Percentiles rank a stretch among this genome's conserved stretches.
Evolutionary conservation across 345 rosid species (phyloP).

Genomic region (Citrus hindsii): DNA sequence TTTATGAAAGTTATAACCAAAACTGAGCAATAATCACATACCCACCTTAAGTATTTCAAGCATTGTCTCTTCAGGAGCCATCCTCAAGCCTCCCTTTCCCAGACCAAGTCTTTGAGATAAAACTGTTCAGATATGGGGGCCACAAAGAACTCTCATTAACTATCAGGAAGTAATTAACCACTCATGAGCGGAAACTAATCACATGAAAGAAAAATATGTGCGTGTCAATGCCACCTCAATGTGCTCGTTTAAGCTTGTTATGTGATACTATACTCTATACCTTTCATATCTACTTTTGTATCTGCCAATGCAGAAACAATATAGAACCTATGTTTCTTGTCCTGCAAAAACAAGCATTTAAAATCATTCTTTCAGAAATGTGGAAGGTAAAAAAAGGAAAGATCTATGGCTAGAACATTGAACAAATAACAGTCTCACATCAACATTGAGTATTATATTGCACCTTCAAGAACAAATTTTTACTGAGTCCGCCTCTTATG

Average conservation of each 20-base stretch:
- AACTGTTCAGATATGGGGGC: constrained; percentile 50
- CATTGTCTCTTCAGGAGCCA: constrained; percentile 94
- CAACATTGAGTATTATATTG: background rate
- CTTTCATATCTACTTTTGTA: constrained; percentile 85
- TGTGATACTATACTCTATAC: constrained; percentile 44
- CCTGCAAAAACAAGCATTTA: constrained; percentile 43
- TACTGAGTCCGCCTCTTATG: constrained; percentile 61
- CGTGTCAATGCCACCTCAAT: background rate
- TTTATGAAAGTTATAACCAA: background rate
- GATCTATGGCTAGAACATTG: background rate
- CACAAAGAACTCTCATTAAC: constrained; percentile 32
- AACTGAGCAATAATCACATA: background rate
- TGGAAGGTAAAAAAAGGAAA: background rate
- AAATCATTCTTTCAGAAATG: background rate
- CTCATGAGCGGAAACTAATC: background rate
- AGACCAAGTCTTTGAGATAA: constrained; percentile 93
- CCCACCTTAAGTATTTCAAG: constrained; percentile 75
- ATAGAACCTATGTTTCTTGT: constrained; percentile 77
- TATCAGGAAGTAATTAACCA: constrained; percentile 8
- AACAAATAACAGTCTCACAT: background rate
- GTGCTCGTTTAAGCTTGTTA: background rate
- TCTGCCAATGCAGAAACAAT: constrained; percentile 71
- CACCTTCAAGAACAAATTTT: constrained; percentile 90
- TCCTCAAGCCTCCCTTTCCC: constrained; percentile 90
- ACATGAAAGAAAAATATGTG: background rate